A percentile compares a stretch with the other conserved stretches of the same genome.
Conservation (phyloP, 257 asterid genomes). For the Scutellaria baicalensis region DNA sequence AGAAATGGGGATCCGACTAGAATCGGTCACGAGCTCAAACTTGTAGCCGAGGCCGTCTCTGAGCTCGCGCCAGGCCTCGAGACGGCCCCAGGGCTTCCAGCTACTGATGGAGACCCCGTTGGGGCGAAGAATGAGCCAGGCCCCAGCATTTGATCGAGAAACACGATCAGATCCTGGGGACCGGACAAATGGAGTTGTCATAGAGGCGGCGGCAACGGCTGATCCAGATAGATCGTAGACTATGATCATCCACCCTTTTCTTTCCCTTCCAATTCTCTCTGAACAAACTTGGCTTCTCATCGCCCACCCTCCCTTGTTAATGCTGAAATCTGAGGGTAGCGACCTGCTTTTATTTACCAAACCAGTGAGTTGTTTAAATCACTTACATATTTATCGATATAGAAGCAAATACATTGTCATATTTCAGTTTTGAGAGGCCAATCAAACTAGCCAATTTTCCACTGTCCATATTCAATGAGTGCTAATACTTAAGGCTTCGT, state of each 20-base stretch:
- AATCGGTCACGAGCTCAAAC: conserved; percentile 62
- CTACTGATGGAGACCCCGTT: conserved; percentile 60
- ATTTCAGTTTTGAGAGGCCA: too few relatives aligned
- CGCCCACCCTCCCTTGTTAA: conserved; percentile 51
- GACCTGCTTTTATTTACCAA: conserved; percentile 35
- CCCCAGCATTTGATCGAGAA: conserved; percentile 79
- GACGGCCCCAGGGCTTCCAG: conserved; percentile 98
- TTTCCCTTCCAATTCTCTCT: conserved; percentile 48
- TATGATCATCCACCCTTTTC: conserved; percentile 83
- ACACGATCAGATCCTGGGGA: conserved; percentile 79
- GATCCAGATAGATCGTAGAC: conserved; percentile 85
- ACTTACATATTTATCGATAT: too few relatives aligned
- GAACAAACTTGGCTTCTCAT: conserved; percentile 40
- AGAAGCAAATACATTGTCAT: too few relatives aligned
- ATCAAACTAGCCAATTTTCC: too few relatives aligned
- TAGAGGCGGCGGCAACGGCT: conserved; percentile 87
- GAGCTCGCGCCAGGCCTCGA: conserved; percentile 82
- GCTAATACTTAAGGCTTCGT: too few relatives aligned
- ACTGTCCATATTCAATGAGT: too few relatives aligned
- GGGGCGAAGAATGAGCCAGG: conserved; percentile 85
- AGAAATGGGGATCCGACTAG: conserved; percentile 59
- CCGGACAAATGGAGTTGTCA: conserved; percentile 87
- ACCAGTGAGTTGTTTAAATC: too few relatives aligned
- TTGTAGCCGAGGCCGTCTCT: conserved; percentile 71
- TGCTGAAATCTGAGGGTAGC: conserved; percentile 63